These are phyloP conservation scores for Linnemannia elongata DNA, from an alignment of 192 early-diverging fungal species.

Conservation along the genomic window DNA sequence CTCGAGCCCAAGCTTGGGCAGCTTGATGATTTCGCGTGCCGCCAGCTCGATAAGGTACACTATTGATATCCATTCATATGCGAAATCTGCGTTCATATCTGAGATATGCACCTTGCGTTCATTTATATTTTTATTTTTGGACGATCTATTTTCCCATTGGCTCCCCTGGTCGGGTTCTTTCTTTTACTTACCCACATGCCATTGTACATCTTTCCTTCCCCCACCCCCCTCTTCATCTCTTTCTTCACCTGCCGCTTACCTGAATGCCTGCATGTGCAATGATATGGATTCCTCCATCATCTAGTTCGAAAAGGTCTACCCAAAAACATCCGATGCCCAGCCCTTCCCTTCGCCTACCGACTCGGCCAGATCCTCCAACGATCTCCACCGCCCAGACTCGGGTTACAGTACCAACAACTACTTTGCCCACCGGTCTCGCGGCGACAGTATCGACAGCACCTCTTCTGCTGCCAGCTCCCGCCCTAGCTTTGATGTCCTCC, in stretches of 20 bases:
- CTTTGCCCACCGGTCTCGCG: conserved; percentile 48
- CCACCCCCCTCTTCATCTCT: background rate
- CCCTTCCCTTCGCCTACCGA: conserved; percentile 48
- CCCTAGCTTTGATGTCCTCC: conserved; percentile 43
- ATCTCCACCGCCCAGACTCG: conserved; percentile 38
- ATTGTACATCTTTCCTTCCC: background rate
- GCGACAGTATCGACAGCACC: conserved; percentile 43
- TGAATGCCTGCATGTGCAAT: background rate
- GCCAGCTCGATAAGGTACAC: conserved; percentile 78
- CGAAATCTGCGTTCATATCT: background rate
- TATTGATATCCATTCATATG: background rate
- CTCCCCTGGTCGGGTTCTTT: background rate
- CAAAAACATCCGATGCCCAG: conserved; percentile 42
- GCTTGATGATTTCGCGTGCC: conserved; percentile 83
- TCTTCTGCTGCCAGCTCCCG: conserved; percentile 41
- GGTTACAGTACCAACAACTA: conserved; percentile 30
- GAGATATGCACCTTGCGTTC: too few relatives aligned
- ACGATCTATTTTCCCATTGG: conserved; percentile 10
- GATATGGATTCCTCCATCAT: background rate
- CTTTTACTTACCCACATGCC: background rate
- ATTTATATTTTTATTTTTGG: background rate
- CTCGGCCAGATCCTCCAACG: conserved; percentile 56
- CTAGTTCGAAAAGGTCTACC: conserved; percentile 41
- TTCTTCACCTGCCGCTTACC: background rate
- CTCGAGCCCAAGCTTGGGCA: conserved; percentile 76